Conservation (phyloP, 192 early-diverging fungal species). For the Entomortierella chlamydospora region DNA sequence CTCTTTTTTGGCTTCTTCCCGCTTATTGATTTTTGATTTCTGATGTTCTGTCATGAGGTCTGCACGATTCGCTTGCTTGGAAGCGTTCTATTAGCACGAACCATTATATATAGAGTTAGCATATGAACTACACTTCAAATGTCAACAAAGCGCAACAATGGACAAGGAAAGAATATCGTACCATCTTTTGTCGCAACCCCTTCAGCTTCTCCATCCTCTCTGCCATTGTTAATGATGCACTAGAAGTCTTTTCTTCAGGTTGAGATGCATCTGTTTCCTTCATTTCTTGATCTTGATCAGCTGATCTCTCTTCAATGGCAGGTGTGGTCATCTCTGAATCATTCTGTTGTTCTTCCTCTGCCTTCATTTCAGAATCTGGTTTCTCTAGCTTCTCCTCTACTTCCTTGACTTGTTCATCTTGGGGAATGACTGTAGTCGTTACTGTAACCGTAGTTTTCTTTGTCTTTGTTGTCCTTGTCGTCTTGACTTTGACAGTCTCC, state of each 20-base stretch:
- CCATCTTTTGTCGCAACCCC: constrained; percentile 46
- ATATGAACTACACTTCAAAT: no score
- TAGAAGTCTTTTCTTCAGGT: background rate
- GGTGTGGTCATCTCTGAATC: constrained; percentile 7
- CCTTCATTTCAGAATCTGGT: background rate
- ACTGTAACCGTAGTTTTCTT: constrained; percentile 7
- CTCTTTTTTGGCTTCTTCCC: constrained; percentile 72
- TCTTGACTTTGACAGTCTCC: constrained; percentile 5
- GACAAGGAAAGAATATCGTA: background rate
- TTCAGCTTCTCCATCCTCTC: constrained; percentile 50
- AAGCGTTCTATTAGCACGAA: constrained; percentile 38
- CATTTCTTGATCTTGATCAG: constrained; percentile 27
- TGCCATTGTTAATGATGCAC: constrained; percentile 25
- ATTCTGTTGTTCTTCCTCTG: background rate
- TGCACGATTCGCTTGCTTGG: constrained; percentile 73
- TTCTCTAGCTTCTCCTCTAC: constrained; percentile 3
- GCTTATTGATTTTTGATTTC: constrained; percentile 73
- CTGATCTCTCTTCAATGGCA: background rate
- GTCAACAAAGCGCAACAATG: no score
- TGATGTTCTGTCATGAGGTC: constrained; percentile 84
- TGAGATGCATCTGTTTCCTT: constrained; percentile 2
- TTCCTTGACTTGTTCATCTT: background rate
- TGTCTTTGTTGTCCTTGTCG: constrained; percentile 3
- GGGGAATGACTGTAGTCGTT: background rate
- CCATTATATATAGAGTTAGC: no score